A percentile compares a stretch with the other conserved stretches of the same genome.
These are phyloP conservation scores for Parietichytrium sp. DNA, from an alignment of 108 stramenopile genomes.

Conservation along the genomic window DNA sequence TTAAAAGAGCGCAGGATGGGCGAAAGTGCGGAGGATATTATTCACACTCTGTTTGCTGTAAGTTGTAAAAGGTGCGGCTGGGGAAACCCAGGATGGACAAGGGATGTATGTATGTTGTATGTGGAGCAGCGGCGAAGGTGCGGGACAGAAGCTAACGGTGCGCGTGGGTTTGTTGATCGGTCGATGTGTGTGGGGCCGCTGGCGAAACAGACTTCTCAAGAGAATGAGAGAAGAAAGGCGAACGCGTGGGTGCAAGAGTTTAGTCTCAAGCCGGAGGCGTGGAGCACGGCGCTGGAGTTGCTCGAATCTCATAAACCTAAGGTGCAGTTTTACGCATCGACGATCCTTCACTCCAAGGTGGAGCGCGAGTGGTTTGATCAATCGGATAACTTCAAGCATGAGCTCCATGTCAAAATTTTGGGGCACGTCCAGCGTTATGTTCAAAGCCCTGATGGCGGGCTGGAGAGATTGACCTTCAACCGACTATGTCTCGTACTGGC, in stretches of 20 bases:
- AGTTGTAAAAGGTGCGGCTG: too few species aligned
- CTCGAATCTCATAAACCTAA: neutral
- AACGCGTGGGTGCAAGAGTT: slow-evolving; percentile 22
- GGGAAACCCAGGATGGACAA: too few species aligned
- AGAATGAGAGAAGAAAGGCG: neutral
- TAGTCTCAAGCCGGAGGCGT: neutral
- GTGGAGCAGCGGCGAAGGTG: too few species aligned
- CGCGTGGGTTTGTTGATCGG: too few species aligned
- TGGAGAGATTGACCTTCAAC: neutral
- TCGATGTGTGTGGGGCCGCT: too few species aligned
- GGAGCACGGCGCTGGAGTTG: neutral
- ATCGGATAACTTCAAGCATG: neutral
- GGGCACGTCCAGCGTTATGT: neutral
- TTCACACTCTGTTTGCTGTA: too few species aligned
- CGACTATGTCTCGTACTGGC: slow-evolving; percentile 17
- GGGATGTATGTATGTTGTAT: too few species aligned
- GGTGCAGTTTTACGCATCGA: neutral
- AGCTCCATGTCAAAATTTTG: neutral
- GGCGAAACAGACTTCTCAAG: too few species aligned
- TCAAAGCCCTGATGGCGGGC: neutral
- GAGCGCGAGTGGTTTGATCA: slow-evolving; percentile 32
- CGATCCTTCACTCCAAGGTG: slow-evolving; percentile 6
- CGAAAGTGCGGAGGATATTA: too few species aligned
- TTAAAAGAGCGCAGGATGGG: too few species aligned
- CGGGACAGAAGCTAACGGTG: too few species aligned